These are phyloP conservation scores for Neospora caninum DNA, from an alignment of 169 alveolate genomes.

Conservation along the genomic window DNA sequence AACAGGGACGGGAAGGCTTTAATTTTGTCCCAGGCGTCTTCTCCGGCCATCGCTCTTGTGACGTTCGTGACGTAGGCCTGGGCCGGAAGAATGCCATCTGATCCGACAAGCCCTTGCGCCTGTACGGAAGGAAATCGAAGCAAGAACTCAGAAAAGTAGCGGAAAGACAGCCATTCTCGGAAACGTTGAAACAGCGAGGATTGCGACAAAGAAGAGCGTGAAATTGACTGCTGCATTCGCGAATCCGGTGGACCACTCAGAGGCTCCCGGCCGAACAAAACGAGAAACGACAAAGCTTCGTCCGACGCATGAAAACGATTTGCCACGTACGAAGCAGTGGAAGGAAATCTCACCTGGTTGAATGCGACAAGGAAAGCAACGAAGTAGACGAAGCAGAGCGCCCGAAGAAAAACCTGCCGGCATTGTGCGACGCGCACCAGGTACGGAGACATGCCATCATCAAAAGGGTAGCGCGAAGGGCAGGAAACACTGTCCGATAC, in stretches of 20 bases:
- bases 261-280: too few species aligned
- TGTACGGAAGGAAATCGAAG: conserved; percentile 27
- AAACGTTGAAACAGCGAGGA: not conserved
- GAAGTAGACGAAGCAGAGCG: conserved; percentile 57
- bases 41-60: not conserved
- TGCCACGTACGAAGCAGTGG: too few species aligned
- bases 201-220: not conserved
- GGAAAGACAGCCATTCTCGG: conserved; percentile 1
- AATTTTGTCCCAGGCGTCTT: conserved; percentile 62
- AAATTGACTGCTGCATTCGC: too few species aligned
- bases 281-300: too few species aligned
- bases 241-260: too few species aligned
- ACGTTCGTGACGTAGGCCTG: not conserved
- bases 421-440: not conserved
- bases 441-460: too few species aligned
- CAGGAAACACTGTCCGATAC: too few species aligned
- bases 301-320: too few species aligned
- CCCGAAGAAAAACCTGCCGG: conserved; percentile 35
- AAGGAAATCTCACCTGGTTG: conserved; percentile 31
- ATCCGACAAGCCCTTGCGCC: conserved; percentile 55
- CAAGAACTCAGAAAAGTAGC: conserved; percentile 34
- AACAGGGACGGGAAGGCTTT: conserved; percentile 66
- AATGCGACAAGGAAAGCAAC: conserved; percentile 63
- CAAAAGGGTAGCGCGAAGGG: too few species aligned
- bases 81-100: conserved; percentile 43